A percentile compares a stretch with the other conserved stretches of the same genome.
Conservation (phyloP, 352 stramenopile species). For the Pythium plurisporium region DNA sequence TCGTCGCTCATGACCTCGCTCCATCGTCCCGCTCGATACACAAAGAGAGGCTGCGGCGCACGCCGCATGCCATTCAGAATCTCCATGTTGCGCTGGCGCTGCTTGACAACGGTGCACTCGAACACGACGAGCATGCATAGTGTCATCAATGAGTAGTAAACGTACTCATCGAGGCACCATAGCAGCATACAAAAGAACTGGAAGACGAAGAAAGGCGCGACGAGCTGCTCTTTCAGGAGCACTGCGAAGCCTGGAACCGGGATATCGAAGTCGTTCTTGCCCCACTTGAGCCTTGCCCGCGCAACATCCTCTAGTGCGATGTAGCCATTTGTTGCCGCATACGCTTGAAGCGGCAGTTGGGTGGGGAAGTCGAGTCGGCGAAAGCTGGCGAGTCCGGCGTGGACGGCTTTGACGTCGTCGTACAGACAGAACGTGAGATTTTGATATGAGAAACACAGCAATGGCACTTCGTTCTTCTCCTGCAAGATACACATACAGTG, state of each 20-base stretch:
- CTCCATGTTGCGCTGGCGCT: conserved; percentile 87
- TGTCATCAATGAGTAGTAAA: conserved; percentile 96
- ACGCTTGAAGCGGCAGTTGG: conserved; percentile 22
- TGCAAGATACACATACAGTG: too few relatives aligned
- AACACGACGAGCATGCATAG: conserved; percentile 93
- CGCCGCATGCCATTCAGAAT: conserved; percentile 84
- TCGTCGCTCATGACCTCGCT: conserved; percentile 45
- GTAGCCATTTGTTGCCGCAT: conserved; percentile 25
- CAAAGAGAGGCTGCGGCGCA: conserved; percentile 56
- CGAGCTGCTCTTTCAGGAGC: conserved; percentile 90
- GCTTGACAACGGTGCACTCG: conserved; percentile 90
- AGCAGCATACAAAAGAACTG: conserved; percentile 95
- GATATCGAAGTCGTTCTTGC: conserved; percentile 84
- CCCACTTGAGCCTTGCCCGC: conserved; percentile 34
- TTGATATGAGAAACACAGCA: conserved; percentile 74
- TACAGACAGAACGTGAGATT: conserved; percentile 75
- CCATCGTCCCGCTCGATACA: conserved; percentile 79
- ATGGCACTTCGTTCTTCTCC: conserved; percentile 27
- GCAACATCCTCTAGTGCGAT: conserved; percentile 3
- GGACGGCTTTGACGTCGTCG: conserved; percentile 30
- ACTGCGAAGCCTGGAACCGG: conserved; percentile 78
- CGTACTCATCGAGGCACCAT: conserved; percentile 97
- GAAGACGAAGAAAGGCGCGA: conserved; percentile 97
- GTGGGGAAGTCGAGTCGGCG: conserved; percentile 43
- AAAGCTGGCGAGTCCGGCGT: conserved; percentile 26